Evolutionary conservation across 495 filamentous ascomycete species (phyloP).

Genomic region (Aspergillus steynii): DNA sequence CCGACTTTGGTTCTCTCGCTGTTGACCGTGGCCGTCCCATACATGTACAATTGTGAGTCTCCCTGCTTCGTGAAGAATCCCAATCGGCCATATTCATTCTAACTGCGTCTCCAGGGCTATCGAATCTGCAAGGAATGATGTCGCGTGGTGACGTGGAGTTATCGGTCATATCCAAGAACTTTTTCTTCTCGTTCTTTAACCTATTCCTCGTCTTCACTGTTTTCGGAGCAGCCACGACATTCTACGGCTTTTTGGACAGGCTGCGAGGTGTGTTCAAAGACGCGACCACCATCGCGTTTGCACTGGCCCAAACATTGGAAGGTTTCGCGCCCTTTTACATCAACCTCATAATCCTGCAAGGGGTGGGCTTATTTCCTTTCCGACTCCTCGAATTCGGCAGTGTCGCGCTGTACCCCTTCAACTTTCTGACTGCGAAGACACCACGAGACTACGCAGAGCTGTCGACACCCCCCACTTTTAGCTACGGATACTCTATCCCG

Average conservation of each 20-base stretch:
- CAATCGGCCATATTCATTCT: not conserved
- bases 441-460: conserved; percentile 89
- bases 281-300: conserved; percentile 72
- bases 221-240: conserved; percentile 75
- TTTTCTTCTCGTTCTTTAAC: conserved; percentile 99
- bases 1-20: conserved; percentile 83
- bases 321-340: conserved; percentile 80
- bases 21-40: conserved; percentile 86
- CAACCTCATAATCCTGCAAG: conserved; percentile 93
- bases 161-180: conserved; percentile 95
- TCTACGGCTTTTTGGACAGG: conserved; percentile 66
- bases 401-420: conserved; percentile 81
- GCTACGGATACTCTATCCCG: conserved; percentile 94
- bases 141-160: conserved; percentile 94
- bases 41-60: conserved; percentile 81
- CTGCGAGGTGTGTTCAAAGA: conserved; percentile 74
- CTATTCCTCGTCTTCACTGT: conserved; percentile 94
- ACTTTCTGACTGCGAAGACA: conserved; percentile 75
- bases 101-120: conserved; percentile 54
- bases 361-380: conserved; percentile 88
- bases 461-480: conserved; percentile 80
- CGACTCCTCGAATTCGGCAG: conserved; percentile 88
- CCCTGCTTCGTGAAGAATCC: not conserved
- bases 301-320: conserved; percentile 74
- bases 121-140: conserved; percentile 88